These are phyloP conservation scores for Trichoderma atroviride DNA, from an alignment of 2,329 filamentous ascomycete species.

Conservation along the genomic window DNA sequence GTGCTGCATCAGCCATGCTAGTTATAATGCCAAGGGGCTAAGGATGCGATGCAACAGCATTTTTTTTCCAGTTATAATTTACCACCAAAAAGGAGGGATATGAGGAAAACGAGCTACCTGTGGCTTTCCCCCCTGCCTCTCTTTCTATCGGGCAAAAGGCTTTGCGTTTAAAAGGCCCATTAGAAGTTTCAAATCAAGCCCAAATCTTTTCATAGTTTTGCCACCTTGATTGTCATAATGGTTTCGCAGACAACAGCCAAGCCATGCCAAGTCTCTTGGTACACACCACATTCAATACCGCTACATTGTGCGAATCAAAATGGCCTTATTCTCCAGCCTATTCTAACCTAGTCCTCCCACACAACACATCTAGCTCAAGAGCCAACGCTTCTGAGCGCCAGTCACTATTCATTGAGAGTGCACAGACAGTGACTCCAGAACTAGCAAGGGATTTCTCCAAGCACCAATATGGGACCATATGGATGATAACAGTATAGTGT, in stretches of 20 bases:
- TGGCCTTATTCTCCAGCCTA: background rate
- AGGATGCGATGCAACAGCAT: background rate
- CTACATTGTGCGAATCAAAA: background rate
- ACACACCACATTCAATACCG: background rate
- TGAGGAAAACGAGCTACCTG: background rate
- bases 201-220: background rate
- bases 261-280: constrained; percentile 6
- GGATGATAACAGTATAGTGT: background rate
- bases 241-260: background rate
- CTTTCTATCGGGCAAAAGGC: background rate
- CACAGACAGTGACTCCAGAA: background rate
- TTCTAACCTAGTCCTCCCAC: background rate
- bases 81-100: background rate
- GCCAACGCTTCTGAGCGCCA: background rate
- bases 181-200: too few relatives aligned
- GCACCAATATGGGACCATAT: background rate
- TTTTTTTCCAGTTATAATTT: background rate
- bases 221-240: background rate
- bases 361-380: constrained; percentile 1
- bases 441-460: background rate
- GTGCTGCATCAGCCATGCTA: background rate
- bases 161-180: background rate
- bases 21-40: background rate
- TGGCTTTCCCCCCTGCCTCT: background rate
- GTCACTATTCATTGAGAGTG: background rate